Conservation (phyloP, 2,329 filamentous ascomycete genomes). For the Epichloe sibirici region DNA sequence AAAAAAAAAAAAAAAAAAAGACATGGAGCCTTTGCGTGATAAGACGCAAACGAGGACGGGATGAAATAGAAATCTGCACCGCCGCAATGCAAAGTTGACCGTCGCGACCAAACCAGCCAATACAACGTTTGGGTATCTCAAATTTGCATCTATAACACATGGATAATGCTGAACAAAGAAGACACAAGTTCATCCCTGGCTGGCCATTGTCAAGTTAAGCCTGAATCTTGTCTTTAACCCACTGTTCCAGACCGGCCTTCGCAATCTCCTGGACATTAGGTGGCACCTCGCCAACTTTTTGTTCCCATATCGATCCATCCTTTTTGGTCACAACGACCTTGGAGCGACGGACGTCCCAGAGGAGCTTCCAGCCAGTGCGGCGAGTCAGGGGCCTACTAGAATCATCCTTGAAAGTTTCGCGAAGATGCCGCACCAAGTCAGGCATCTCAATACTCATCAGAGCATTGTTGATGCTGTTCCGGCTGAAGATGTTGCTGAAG, state of each 20-base stretch:
- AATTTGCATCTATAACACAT: too few species aligned
- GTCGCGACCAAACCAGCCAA: too few species aligned
- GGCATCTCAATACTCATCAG: slow-evolving; percentile 62
- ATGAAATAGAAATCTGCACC: too few species aligned
- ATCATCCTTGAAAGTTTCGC: slow-evolving; percentile 42
- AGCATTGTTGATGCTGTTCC: slow-evolving; percentile 72
- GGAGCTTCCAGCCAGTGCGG: slow-evolving; percentile 6
- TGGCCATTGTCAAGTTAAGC: too few species aligned
- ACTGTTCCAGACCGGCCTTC: slow-evolving; percentile 10
- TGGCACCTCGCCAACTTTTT: slow-evolving; percentile 15
- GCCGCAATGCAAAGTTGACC: too few species aligned
- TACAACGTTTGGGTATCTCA: too few species aligned
- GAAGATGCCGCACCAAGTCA: slow-evolving; percentile 50
- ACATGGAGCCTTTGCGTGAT: too few species aligned
- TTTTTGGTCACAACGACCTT: slow-evolving; percentile 11
- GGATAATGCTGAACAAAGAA: too few species aligned
- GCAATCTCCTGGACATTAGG: slow-evolving; percentile 15
- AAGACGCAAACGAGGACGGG: too few species aligned
- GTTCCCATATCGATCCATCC: slow-evolving; percentile 11
- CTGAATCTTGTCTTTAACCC: slow-evolving; percentile 11
- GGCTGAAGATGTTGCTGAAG: slow-evolving; percentile 72
- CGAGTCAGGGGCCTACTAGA: slow-evolving; percentile 1
- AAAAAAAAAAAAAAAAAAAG: too few species aligned
- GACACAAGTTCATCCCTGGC: too few species aligned
- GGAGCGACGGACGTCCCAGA: slow-evolving; percentile 10